phyloP scores from a whole-genome alignment of 2,329 filamentous ascomycete genomes.

The Aspergillus tamarii region DNA sequence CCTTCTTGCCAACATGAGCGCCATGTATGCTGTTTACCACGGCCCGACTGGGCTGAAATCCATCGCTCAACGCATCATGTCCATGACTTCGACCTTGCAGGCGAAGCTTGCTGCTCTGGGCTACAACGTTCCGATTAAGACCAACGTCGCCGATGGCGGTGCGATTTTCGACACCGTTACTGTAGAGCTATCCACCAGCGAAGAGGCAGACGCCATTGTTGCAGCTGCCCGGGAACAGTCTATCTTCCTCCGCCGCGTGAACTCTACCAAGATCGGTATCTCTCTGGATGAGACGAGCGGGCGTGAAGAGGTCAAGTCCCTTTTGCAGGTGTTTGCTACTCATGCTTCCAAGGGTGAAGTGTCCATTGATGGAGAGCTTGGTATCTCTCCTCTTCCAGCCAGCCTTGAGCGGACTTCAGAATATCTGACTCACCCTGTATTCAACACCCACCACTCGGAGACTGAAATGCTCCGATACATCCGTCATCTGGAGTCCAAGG shows the following conservation, averaged over 20 bases:
- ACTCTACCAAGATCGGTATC: slow-evolving; percentile 66
- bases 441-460: slow-evolving; percentile 94
- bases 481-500: slow-evolving; percentile 88
- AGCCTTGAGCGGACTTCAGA: slow-evolving; percentile 70
- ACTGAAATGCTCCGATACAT: slow-evolving; percentile 95
- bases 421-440: slow-evolving; percentile 87
- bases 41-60: slow-evolving; percentile 79
- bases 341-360: slow-evolving; percentile 42
- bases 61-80: slow-evolving; percentile 78
- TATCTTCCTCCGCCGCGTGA: slow-evolving; percentile 67
- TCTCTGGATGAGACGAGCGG: slow-evolving; percentile 77
- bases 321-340: slow-evolving; percentile 60
- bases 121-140: slow-evolving; percentile 63
- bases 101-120: slow-evolving; percentile 65
- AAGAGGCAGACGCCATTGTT: slow-evolving; percentile 57
- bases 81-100: slow-evolving; percentile 71
- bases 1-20: slow-evolving; percentile 91
- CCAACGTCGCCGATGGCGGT: slow-evolving; percentile 58
- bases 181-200: slow-evolving; percentile 59
- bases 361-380: slow-evolving; percentile 38
- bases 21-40: slow-evolving; percentile 93
- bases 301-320: slow-evolving; percentile 58
- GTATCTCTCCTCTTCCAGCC: slow-evolving; percentile 49
- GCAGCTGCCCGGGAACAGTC: slow-evolving; percentile 54
- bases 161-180: slow-evolving; percentile 81